Percentiles rank a stretch among this genome's conserved stretches.
Conservation (phyloP, 129 eudicot species). For the Tagetes erecta region DNA sequence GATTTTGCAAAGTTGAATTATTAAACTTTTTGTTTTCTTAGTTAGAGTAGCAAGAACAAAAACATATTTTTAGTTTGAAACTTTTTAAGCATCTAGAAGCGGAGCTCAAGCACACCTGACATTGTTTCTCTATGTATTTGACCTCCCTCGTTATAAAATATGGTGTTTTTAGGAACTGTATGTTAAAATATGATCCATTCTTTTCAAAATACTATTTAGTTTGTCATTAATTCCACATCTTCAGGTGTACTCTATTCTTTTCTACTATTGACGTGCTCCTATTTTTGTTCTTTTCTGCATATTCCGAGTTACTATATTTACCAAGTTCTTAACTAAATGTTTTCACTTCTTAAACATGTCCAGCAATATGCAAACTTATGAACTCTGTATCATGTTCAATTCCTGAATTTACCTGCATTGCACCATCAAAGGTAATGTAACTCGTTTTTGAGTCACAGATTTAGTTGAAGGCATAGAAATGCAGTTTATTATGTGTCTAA, state of each 20-base stretch:
- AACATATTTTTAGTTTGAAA: neutral
- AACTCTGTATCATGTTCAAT: conserved; percentile 75
- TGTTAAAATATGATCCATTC: conserved; percentile 13
- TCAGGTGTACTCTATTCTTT: conserved; percentile 1
- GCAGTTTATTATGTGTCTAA: conserved; percentile 3
- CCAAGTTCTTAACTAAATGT: conserved; percentile 2
- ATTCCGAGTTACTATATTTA: conserved; percentile 20
- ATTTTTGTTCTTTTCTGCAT: conserved; percentile 12
- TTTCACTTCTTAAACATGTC: conserved; percentile 13
- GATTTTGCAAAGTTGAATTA: neutral
- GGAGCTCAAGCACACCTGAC: conserved; percentile 9
- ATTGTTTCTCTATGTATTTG: conserved; percentile 4
- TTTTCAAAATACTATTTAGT: neutral
- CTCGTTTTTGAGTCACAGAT: neutral
- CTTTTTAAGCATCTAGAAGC: conserved; percentile 7
- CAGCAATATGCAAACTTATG: conserved; percentile 89
- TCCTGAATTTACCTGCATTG: conserved; percentile 92
- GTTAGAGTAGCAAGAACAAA: conserved; percentile 20
- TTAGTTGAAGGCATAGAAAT: conserved; percentile 17
- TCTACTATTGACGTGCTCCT: neutral
- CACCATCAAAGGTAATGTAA: conserved; percentile 80
- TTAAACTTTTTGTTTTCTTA: neutral
- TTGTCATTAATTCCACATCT: neutral
- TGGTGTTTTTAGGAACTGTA: neutral
- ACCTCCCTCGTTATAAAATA: neutral